phyloP scores from a whole-genome alignment of 2,329 filamentous ascomycete species.

The Cladorrhinum sp. region DNA sequence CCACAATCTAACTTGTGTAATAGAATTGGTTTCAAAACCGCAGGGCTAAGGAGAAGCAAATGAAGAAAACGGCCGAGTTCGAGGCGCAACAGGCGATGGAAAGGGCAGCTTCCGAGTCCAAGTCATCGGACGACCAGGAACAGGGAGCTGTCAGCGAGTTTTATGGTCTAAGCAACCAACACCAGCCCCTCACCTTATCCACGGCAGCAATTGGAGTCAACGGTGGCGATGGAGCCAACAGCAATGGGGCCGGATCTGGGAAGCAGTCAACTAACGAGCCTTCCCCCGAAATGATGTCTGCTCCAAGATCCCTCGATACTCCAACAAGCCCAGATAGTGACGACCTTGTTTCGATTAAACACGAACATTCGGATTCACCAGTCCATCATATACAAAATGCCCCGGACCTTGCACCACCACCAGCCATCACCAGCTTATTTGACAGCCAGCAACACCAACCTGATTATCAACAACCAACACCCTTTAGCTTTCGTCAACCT shows the following conservation, averaged over 20 bases:
- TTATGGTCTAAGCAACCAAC: slow-evolving; percentile 32
- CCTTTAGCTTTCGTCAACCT: slow-evolving; percentile 15
- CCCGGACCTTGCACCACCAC: slow-evolving; percentile 3
- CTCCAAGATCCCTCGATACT: slow-evolving; percentile 6
- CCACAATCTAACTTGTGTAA: slow-evolving; percentile 17
- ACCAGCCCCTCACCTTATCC: slow-evolving; percentile 36
- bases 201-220: slow-evolving; percentile 33
- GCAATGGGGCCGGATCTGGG: slow-evolving; percentile 9
- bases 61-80: slow-evolving; percentile 53
- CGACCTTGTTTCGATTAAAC: slow-evolving; percentile 16
- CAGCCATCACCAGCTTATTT: slow-evolving; percentile 13
- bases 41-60: slow-evolving; percentile 62
- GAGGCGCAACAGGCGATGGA: slow-evolving; percentile 44
- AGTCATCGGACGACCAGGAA: slow-evolving; percentile 30
- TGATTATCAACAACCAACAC: slow-evolving; percentile 16
- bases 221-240: slow-evolving; percentile 8
- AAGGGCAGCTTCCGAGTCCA: slow-evolving; percentile 36
- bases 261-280: slow-evolving; percentile 12
- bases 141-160: slow-evolving; percentile 32
- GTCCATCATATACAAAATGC: slow-evolving; percentile 3
- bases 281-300: background rate
- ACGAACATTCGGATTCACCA: slow-evolving; percentile 10
- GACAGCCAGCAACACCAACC: slow-evolving; percentile 10
- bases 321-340: slow-evolving; percentile 20
- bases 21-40: slow-evolving; percentile 70